These are phyloP conservation scores for Citrus unshiu DNA, from an alignment of 345 rosid species.

Conservation along the genomic window DNA sequence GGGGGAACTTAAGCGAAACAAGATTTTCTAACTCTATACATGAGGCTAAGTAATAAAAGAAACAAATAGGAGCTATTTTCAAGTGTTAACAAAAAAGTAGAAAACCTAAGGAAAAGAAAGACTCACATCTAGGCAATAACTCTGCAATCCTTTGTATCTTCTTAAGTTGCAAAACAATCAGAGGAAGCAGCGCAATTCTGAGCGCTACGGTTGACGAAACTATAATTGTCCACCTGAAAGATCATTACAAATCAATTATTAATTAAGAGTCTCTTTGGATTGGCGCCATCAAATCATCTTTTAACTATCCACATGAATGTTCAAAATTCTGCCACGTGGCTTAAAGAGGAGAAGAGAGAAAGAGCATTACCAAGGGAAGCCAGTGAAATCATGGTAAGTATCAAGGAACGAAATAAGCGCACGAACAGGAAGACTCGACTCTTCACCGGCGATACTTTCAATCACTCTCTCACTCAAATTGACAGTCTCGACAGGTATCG, in stretches of 20 bases:
- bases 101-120: background rate
- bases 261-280: background rate
- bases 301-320: background rate
- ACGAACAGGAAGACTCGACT: constrained; percentile 41
- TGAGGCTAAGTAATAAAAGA: background rate
- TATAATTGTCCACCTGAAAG: constrained; percentile 73
- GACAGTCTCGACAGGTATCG: constrained; percentile 7
- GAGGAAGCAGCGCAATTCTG: constrained; percentile 61
- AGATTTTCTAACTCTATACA: background rate
- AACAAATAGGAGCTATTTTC: background rate
- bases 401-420: constrained; percentile 62
- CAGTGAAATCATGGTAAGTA: constrained; percentile 64
- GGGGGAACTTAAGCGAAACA: background rate
- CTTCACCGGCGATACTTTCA: constrained; percentile 22
- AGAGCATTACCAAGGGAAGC: constrained; percentile 69
- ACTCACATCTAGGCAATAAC: constrained; percentile 67
- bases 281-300: background rate
- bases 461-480: constrained; percentile 20
- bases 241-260: background rate
- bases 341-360: background rate
- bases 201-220: constrained; percentile 68
- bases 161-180: constrained; percentile 57
- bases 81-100: background rate
- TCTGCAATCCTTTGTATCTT: constrained; percentile 56
- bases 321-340: no score